A percentile compares a stretch with the other conserved stretches of the same genome.
Conservation (phyloP, 495 filamentous ascomycete species). For the Schizothecium vesticola region DNA sequence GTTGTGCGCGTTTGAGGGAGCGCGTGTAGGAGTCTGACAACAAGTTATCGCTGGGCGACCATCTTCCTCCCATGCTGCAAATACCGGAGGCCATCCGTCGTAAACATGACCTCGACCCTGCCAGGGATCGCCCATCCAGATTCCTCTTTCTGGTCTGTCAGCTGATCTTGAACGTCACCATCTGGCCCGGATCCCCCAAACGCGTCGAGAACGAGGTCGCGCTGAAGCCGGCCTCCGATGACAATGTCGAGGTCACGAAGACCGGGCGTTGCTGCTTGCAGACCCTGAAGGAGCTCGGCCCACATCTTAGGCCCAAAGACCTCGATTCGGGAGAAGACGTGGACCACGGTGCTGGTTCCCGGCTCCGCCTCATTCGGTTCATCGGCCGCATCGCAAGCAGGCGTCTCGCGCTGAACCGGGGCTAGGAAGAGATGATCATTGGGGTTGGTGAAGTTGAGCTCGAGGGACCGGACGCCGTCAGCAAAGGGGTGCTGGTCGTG, state of each 20-base stretch:
- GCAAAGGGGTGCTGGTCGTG: conserved; percentile 17
- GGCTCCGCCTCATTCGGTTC: too few species aligned
- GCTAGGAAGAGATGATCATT: conserved; percentile 22
- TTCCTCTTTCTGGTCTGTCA: not conserved
- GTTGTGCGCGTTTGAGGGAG: not conserved
- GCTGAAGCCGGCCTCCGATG: conserved; percentile 6
- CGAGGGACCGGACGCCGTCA: conserved; percentile 14
- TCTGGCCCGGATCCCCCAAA: not conserved
- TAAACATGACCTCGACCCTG: conserved; percentile 11
- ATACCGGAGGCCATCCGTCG: conserved; percentile 4
- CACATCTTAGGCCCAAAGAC: conserved; percentile 14
- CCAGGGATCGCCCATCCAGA: conserved; percentile 13
- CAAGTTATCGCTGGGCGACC: not conserved
- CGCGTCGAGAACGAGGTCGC: not conserved
- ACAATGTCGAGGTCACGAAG: conserved; percentile 15
- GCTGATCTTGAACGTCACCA: not conserved
- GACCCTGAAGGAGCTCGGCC: conserved; percentile 2
- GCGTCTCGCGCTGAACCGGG: not conserved
- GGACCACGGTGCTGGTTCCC: not conserved
- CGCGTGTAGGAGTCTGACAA: not conserved
- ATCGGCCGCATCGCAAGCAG: not conserved
- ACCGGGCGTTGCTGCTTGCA: not conserved
- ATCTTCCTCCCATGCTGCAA: conserved; percentile 9
- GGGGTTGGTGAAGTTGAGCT: conserved; percentile 19
- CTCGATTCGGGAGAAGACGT: not conserved